Percentiles rank a stretch among this genome's conserved stretches.
Conservation (phyloP, 257 asterid genomes). For the Ilex asprella region DNA sequence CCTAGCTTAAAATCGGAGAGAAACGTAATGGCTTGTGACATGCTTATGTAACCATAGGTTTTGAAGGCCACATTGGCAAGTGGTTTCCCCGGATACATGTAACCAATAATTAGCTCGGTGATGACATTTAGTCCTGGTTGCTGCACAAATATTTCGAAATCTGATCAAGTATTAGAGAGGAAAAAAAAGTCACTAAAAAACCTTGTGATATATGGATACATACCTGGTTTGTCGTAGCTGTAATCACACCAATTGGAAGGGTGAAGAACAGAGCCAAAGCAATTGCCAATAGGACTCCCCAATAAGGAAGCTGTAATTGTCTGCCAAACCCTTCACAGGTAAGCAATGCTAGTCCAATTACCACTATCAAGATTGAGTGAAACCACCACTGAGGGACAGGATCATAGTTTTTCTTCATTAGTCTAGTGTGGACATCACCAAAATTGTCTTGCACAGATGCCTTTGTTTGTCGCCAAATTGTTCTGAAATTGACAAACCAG, state of each 20-base stretch:
- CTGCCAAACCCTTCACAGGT: conserved; percentile 54
- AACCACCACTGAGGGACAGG: conserved; percentile 84
- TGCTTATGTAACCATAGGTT: conserved; percentile 54
- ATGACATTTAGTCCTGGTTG: conserved; percentile 48
- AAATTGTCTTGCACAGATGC: conserved; percentile 45
- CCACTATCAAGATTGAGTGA: conserved; percentile 29
- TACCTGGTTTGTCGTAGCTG: conserved; percentile 68
- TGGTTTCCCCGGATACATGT: conserved; percentile 62
- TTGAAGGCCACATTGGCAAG: conserved; percentile 56
- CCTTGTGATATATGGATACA: too few species aligned
- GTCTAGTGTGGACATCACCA: conserved; percentile 56
- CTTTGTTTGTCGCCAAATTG: conserved; percentile 57
- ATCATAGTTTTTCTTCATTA: conserved; percentile 61
- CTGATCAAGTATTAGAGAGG: neutral
- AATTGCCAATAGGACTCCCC: conserved; percentile 59
- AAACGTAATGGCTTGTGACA: conserved; percentile 51
- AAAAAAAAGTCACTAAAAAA: too few species aligned
- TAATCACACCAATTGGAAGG: conserved; percentile 52
- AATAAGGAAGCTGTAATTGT: conserved; percentile 60
- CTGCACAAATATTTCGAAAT: conserved; percentile 16
- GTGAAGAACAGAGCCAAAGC: conserved; percentile 47
- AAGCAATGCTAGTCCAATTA: conserved; percentile 29
- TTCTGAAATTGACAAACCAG: conserved; percentile 15
- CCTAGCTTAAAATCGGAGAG: conserved; percentile 72
- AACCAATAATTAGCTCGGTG: conserved; percentile 63